Percentiles rank a stretch among this genome's conserved stretches.
Conservation (phyloP, 106 monocot genomes). For the Dioscorea dumetorum region DNA sequence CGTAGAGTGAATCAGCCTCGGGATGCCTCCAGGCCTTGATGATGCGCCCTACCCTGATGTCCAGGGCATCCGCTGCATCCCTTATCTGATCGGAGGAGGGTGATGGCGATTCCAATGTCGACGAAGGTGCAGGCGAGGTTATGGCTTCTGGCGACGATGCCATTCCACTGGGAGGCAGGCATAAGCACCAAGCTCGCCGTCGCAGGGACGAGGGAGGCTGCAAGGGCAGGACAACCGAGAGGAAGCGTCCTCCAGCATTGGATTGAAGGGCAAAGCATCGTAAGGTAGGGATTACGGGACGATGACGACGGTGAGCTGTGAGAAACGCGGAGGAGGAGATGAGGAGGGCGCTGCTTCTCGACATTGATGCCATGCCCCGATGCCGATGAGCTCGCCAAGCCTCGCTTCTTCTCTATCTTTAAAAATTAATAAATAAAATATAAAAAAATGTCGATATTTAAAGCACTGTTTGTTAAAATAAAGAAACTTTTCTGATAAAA, state of each 20-base stretch:
- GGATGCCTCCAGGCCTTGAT: constrained; percentile 71
- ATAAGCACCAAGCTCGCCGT: not conserved
- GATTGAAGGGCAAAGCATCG: not conserved
- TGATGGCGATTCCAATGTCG: not conserved
- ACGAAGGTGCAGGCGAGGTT: not conserved
- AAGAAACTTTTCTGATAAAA: no score
- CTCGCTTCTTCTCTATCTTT: no score
- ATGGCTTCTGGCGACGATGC: not conserved
- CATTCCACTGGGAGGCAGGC: no score
- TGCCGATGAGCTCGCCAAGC: not conserved
- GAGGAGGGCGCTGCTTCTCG: not conserved
- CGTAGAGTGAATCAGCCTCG: constrained; percentile 88
- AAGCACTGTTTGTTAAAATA: no score
- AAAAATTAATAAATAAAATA: no score
- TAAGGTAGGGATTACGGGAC: no score
- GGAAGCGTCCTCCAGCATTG: not conserved
- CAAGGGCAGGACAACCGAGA: not conserved
- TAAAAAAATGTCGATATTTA: no score
- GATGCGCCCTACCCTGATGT: constrained; percentile 70
- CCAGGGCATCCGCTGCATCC: constrained; percentile 52
- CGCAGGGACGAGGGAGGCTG: not conserved
- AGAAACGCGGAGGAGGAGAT: not conserved
- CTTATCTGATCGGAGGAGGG: constrained; percentile 20
- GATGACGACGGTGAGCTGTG: no score
- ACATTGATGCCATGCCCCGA: not conserved